Conservation (phyloP, 768 basidiomycete genomes). For the Agaricus sinodeliciosus region DNA sequence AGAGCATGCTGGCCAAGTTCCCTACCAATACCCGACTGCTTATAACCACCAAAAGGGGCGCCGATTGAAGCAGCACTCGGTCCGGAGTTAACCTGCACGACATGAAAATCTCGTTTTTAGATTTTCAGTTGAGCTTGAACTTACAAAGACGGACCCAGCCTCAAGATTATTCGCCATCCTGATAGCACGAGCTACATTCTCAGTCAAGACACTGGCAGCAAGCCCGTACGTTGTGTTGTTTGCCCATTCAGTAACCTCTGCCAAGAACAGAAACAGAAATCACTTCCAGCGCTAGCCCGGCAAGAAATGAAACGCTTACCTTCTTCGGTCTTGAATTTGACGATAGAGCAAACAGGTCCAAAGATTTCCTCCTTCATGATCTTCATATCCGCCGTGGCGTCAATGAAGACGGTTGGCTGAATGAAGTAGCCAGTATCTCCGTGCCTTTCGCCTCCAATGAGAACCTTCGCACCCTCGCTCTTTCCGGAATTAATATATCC, state of each 20-base stretch:
- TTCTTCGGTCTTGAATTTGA: conserved; percentile 67
- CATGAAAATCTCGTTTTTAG: conserved; percentile 33
- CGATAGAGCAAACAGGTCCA: conserved; percentile 37
- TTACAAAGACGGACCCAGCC: conserved; percentile 11
- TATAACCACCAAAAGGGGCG: conserved; percentile 68
- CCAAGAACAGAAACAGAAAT: not conserved
- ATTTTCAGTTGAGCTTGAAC: conserved; percentile 51
- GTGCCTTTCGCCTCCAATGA: conserved; percentile 9
- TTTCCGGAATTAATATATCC: conserved; percentile 39
- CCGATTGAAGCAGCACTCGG: conserved; percentile 35
- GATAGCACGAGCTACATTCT: conserved; percentile 61
- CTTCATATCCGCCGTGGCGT: conserved; percentile 61
- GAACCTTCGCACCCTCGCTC: conserved; percentile 11
- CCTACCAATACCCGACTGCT: conserved; percentile 66
- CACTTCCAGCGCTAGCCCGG: not conserved
- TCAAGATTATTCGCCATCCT: conserved; percentile 41
- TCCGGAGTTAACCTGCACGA: conserved; percentile 33
- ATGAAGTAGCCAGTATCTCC: conserved; percentile 52
- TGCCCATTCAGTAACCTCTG: conserved; percentile 45
- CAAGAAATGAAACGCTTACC: conserved; percentile 14
- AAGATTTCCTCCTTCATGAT: conserved; percentile 50
- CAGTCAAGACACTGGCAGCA: conserved; percentile 69
- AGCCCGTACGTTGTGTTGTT: conserved; percentile 78
- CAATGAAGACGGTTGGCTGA: conserved; percentile 68
- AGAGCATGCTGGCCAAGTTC: conserved; percentile 64